These are phyloP conservation scores for Lichtheimia corymbifera DNA, from an alignment of 371 early-diverging fungal genomes.

Conservation along the genomic window DNA sequence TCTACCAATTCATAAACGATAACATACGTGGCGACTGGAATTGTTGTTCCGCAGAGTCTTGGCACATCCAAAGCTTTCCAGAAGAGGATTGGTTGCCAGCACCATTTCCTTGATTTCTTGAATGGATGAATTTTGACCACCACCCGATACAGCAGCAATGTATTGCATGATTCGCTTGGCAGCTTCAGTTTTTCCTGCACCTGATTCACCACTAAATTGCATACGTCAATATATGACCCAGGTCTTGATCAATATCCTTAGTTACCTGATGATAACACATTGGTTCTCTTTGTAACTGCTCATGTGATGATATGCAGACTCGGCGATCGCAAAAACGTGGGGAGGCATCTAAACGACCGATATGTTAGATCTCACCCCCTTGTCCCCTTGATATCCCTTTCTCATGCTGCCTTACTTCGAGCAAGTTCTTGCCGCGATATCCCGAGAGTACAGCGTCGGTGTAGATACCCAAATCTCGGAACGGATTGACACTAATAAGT, in stretches of 20 bases:
- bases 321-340: conserved; percentile 89
- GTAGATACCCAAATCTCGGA: conserved; percentile 83
- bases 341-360: conserved; percentile 66
- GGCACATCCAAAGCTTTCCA: conserved; percentile 99
- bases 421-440: conserved; percentile 82
- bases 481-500: conserved; percentile 88
- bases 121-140: conserved; percentile 73
- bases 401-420: conserved; percentile 60
- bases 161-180: conserved; percentile 95
- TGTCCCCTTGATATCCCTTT: background rate
- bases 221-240: conserved; percentile 9
- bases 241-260: conserved; percentile 30
- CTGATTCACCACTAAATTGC: conserved; percentile 76
- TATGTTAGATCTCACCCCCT: no score
- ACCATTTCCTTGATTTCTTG: conserved; percentile 96
- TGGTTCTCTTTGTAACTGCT: conserved; percentile 96
- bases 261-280: conserved; percentile 90
- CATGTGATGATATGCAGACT: conserved; percentile 89
- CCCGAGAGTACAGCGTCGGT: conserved; percentile 70
- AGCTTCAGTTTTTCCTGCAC: conserved; percentile 93
- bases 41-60: conserved; percentile 99
- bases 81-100: conserved; percentile 93
- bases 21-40: conserved; percentile 92
- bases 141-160: conserved; percentile 93
- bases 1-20: background rate